Base-by-base conservation (phyloP, 2,329 filamentous ascomycete genomes). In the Neodidymelliopsis sp. region DNA sequence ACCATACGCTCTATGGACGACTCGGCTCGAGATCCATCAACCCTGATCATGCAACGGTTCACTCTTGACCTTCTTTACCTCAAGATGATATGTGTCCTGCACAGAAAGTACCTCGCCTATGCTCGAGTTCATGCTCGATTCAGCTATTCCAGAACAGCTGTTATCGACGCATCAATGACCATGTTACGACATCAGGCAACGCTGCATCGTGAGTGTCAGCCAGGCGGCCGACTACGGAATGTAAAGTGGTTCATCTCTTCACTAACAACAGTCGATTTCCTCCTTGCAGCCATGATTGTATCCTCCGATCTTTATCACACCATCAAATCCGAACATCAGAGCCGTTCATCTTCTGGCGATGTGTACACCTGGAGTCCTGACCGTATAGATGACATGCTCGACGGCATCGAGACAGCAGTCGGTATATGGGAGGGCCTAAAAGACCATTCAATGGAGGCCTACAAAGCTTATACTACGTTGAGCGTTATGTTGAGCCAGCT, bases 1-100 rank as follows among this genome's bases (percentile, higher is more conserved):
- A 87, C 85, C 60, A 79, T 96, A 58, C 85, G 87, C 23, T 81
- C 87, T 0, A 80, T 96, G 49, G 87, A 92, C 49, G 87, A 90
- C 45, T 84, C 82, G 30, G 86, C 84, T 4, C 80, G 86, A 35
- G 92, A 96, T 51, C 86, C 84, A 1, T 78, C 82, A 2, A 81
- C 80, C 16, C 64, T 86, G 23, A 83, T 97, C 49, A 88, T 96
- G 77, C 88, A 92, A 40, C 86, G 92, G 20, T 92, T 91, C 68
- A 89, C 88, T 47, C 77, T 97, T 23, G 90, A 94, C 54, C 87
- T 94, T 38, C 76, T 97, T 4, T 96, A 91, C 67, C 86, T 95
- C 56, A 96, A 96, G 74, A 89, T 91, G 13, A 82, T 96, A 62
- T 95, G 91, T 63, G 83, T 96, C 16, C 81, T 99, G 28, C 94